Conservation (phyloP, 2,329 filamentous ascomycete species). For the Corinectria fuckeliana region DNA sequence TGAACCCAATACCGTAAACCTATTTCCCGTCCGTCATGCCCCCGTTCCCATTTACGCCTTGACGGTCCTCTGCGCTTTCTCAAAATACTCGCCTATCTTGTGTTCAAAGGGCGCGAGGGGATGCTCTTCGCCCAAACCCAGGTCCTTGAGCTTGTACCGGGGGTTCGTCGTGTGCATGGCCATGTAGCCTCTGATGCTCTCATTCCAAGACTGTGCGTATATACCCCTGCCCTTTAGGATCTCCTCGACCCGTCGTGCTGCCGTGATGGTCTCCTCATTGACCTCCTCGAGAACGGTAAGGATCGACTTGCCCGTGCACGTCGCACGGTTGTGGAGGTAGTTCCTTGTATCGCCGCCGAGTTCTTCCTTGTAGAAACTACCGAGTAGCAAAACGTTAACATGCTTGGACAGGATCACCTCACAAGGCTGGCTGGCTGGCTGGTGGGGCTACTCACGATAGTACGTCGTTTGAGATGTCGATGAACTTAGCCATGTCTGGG, state of each 20-base stretch:
- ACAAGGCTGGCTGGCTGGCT: not conserved
- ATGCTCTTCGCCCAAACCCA: slow-evolving; percentile 5
- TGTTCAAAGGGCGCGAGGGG: slow-evolving; percentile 9
- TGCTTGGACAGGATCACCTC: not conserved
- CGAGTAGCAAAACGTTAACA: not conserved
- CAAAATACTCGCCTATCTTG: slow-evolving; percentile 9
- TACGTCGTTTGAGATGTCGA: not conserved
- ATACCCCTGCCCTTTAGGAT: slow-evolving; percentile 14
- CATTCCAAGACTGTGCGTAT: slow-evolving; percentile 11
- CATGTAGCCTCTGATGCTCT: slow-evolving; percentile 11
- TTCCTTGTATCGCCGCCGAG: slow-evolving; percentile 8
- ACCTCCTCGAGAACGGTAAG: slow-evolving; percentile 1
- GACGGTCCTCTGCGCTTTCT: not conserved
- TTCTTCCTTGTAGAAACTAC: slow-evolving; percentile 14
- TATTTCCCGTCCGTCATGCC: too few species aligned
- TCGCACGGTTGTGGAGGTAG: slow-evolving; percentile 10
- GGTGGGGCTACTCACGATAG: not conserved
- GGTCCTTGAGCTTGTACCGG: slow-evolving; percentile 8
- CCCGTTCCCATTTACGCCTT: too few species aligned
- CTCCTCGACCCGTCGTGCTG: slow-evolving; percentile 2
- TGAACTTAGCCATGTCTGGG: not conserved
- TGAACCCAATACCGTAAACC: not conserved
- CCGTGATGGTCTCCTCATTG: slow-evolving; percentile 4
- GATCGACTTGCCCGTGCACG: slow-evolving; percentile 1
- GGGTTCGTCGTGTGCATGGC: slow-evolving; percentile 15